A percentile compares a stretch with the other conserved stretches of the same genome.
phyloP scores from a whole-genome alignment of 805 yeast genomes.

The Candida fluviatilis region DNA sequence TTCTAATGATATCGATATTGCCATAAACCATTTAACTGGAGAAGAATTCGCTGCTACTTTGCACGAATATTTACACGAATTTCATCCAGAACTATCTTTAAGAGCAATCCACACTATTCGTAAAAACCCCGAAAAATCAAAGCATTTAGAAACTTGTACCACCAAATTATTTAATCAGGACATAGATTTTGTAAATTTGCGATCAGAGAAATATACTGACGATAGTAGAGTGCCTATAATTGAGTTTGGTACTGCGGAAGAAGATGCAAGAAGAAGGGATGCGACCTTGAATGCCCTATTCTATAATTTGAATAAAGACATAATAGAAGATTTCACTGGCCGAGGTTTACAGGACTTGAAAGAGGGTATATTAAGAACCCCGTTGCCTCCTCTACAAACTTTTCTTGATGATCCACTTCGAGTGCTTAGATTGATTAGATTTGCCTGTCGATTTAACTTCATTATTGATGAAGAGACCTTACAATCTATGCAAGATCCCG shows the following conservation, averaged over 20 bases:
- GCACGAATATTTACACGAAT: slow-evolving; percentile 39
- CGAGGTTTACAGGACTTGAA: slow-evolving; percentile 70
- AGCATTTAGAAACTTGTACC: slow-evolving; percentile 95
- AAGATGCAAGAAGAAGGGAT: slow-evolving; percentile 91
- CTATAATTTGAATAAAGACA: slow-evolving; percentile 64
- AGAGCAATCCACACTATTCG: slow-evolving; percentile 72
- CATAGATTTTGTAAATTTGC: slow-evolving; percentile 87
- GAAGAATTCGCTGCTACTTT: slow-evolving; percentile 75
- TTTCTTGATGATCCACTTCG: slow-evolving; percentile 93
- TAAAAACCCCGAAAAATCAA: slow-evolving; percentile 91
- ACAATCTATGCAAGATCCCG: slow-evolving; percentile 58
- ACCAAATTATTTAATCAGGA: slow-evolving; percentile 81
- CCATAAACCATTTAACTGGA: slow-evolving; percentile 81
- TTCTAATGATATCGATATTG: slow-evolving; percentile 88
- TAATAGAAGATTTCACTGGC: slow-evolving; percentile 83
- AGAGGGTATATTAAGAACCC: slow-evolving; percentile 76
- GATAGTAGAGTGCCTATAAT: slow-evolving; percentile 84
- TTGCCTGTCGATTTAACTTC: slow-evolving; percentile 77
- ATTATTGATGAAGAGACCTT: slow-evolving; percentile 54
- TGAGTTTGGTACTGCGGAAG: slow-evolving; percentile 81
- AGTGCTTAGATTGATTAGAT: slow-evolving; percentile 78
- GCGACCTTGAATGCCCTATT: slow-evolving; percentile 93
- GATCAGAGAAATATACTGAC: slow-evolving; percentile 81
- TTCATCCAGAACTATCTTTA: slow-evolving; percentile 24
- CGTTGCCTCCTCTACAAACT: slow-evolving; percentile 79